These are phyloP conservation scores for Thraustochytrium sp. DNA, from an alignment of 352 stramenopile species.

Conservation along the genomic window DNA sequence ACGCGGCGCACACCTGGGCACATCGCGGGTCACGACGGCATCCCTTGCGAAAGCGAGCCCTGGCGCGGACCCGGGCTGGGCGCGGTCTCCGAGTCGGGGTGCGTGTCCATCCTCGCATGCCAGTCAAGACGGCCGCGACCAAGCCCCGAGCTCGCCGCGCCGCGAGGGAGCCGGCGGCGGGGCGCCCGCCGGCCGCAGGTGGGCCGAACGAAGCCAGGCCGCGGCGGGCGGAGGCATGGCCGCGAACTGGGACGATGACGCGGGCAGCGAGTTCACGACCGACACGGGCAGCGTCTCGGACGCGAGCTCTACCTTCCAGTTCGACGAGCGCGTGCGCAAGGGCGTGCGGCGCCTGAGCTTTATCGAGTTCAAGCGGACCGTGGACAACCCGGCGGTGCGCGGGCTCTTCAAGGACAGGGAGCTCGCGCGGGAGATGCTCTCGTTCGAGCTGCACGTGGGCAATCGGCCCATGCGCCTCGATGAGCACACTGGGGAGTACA, in stretches of 20 bases:
- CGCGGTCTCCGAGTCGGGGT: no score
- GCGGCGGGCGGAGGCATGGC: no score
- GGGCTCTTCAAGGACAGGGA: slow-evolving; percentile 5
- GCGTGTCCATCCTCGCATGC: no score
- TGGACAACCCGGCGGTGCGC: slow-evolving; percentile 25
- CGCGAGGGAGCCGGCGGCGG: no score
- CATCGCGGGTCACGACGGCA: no score
- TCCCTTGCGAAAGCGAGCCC: no score
- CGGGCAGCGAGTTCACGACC: not conserved
- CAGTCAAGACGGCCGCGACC: no score
- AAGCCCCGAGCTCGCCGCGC: no score
- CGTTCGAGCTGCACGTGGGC: not conserved
- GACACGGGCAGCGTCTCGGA: not conserved
- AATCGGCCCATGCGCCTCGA: slow-evolving; percentile 1
- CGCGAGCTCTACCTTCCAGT: not conserved
- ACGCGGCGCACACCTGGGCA: no score
- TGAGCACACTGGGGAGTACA: not conserved
- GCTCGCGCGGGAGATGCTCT: not conserved
- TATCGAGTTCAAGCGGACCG: slow-evolving; percentile 15
- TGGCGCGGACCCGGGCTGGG: no score
- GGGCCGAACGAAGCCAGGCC: no score
- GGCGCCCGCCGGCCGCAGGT: no score
- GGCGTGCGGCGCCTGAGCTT: slow-evolving; percentile 1
- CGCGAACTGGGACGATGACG: not conserved
- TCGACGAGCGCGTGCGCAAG: not conserved